Evolutionary conservation across 2,329 filamentous ascomycete genomes (phyloP), one percentile per base, ranked within the genome.

Genomic region (Paracoccidioides lutzii): DNA sequence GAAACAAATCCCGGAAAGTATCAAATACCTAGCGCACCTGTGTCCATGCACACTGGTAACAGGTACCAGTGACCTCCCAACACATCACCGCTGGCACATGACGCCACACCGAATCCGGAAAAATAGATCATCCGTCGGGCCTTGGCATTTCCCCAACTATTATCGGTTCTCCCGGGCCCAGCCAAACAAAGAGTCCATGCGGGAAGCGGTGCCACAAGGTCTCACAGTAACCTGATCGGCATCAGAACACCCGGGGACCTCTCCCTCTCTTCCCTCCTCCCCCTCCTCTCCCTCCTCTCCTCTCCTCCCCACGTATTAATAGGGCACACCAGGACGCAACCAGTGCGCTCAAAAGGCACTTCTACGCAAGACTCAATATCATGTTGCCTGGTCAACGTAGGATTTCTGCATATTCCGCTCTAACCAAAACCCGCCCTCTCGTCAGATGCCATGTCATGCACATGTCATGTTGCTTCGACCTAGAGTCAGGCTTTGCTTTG

Each of bases 371-470:
- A 22, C 22, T 22, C 22, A 22, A 22, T n/a, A 22, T 22, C 22
- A 22, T 22, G 22, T 22, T 1, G 1, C 22, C 2, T 22, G 22
- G 22, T 1, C 22, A 22, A 22, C 22, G 22, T 22, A 22, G 22
- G 2, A 22, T 22, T 22, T 22, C 22, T 22, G 22, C 22, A 22
- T 22, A 22, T 22, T 22, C 22, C 22, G 22, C 22, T 22, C 22
- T 22, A 22, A 22, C 35, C 8, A 15, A 12, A 40, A 30, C 35
- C 40, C 35, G 30, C 5, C 49, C 49, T 52, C 35, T 52, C 49
- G 10, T 52, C 49, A 40, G 49, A 5, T 32, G 49, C 49, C 49
- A 52, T 52, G 49, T 52, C 49, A 52, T 49, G 37, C n/a, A 40
- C 49, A 52, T 52, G 49, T 52, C 49, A 52, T 49, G 37, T 32